Percentiles rank a stretch among this genome's conserved stretches.
Conservation (phyloP, 306 rosid genomes). For the Calophaca sinica region DNA sequence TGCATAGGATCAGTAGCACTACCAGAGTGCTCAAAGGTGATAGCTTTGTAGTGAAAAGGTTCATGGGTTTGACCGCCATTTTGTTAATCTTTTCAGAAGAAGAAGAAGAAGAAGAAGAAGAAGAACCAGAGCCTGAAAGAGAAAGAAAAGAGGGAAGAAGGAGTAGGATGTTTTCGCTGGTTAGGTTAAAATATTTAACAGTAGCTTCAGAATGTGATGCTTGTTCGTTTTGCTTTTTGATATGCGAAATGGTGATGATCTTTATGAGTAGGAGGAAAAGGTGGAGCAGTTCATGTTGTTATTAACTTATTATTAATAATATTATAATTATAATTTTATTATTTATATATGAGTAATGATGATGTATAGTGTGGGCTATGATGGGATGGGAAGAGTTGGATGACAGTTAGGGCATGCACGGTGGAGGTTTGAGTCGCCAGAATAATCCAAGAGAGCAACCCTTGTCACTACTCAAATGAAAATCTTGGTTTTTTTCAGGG, state of each 20-base stretch:
- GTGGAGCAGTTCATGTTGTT: no score
- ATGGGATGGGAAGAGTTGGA: no score
- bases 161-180: background rate
- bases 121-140: conserved; percentile 18
- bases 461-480: conserved; percentile 49
- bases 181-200: background rate
- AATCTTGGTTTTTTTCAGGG: conserved; percentile 40
- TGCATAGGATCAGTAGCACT: conserved; percentile 54
- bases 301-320: no score
- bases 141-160: background rate
- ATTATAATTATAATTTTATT: no score
- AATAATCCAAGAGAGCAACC: conserved; percentile 40
- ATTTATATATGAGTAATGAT: no score
- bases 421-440: conserved; percentile 32
- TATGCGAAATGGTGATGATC: no score
- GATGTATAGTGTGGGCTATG: no score
- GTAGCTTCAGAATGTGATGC: background rate
- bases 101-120: background rate
- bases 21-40: conserved; percentile 54
- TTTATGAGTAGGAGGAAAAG: background rate
- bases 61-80: conserved; percentile 60
- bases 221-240: background rate
- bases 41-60: conserved; percentile 52
- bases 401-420: no score
- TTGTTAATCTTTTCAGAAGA: background rate